These are phyloP conservation scores for Sonneratia caseolaris DNA, from an alignment of 345 rosid species.

Conservation along the genomic window DNA sequence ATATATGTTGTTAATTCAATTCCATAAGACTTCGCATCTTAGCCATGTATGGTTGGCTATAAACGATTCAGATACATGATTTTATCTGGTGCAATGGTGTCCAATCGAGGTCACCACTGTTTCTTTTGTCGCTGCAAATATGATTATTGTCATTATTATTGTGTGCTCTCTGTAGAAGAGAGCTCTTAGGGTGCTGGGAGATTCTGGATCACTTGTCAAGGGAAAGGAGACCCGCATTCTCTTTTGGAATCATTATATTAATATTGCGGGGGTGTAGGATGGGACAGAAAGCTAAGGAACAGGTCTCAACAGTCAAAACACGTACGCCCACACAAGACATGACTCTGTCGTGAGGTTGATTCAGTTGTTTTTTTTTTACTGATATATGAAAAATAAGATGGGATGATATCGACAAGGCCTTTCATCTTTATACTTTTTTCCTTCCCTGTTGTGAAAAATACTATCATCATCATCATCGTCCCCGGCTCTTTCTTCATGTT, in stretches of 20 bases:
- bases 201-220: slow-evolving; percentile 30
- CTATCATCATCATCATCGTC: too few relatives aligned
- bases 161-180: background rate
- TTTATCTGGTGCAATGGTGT: background rate
- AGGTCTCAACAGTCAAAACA: slow-evolving; percentile 49
- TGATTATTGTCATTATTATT: too few relatives aligned
- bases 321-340: slow-evolving; percentile 31
- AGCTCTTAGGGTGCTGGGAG: slow-evolving; percentile 22
- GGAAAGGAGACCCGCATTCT: slow-evolving; percentile 16
- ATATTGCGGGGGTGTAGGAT: slow-evolving; percentile 37
- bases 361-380: background rate
- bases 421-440: background rate
- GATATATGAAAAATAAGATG: background rate
- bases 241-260: slow-evolving; percentile 11
- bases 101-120: background rate
- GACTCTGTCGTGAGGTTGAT: slow-evolving; percentile 2
- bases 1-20: slow-evolving; percentile 1
- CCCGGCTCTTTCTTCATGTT: too few relatives aligned
- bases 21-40: background rate
- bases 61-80: background rate
- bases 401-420: slow-evolving; percentile 6
- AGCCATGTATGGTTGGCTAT: background rate
- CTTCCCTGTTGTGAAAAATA: background rate
- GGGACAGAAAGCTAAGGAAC: slow-evolving; percentile 85
- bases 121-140: too few relatives aligned